Percentiles rank a stretch among this genome's conserved stretches.
Evolutionary conservation across 176 grass and related monocot genomes (phyloP).

Genomic region (Lolium rigidum): DNA sequence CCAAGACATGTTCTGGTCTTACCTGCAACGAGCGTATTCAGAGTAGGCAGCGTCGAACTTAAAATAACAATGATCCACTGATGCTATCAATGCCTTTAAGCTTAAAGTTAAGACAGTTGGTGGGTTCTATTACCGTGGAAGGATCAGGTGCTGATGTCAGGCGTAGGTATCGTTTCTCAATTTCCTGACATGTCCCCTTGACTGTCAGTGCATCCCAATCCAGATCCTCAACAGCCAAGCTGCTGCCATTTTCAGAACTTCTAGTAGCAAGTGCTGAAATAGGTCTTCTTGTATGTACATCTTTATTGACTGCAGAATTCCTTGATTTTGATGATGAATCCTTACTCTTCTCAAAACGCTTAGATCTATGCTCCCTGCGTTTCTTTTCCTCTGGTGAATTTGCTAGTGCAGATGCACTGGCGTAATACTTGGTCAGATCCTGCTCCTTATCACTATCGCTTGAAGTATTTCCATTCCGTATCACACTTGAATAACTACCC

Average conservation of each 20-base stretch:
- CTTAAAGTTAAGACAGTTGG: slow-evolving; percentile 40
- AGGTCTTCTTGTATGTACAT: slow-evolving; percentile 57
- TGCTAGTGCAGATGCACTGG: slow-evolving; percentile 70
- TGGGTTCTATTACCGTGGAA: slow-evolving; percentile 56
- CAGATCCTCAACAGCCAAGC: slow-evolving; percentile 88
- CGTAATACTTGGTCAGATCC: slow-evolving; percentile 79
- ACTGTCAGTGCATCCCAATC: slow-evolving; percentile 93
- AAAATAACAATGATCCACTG: background rate
- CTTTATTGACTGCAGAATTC: slow-evolving; percentile 53
- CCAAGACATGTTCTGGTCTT: slow-evolving; percentile 89
- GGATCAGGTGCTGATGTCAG: slow-evolving; percentile 95
- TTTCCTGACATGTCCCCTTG: slow-evolving; percentile 91
- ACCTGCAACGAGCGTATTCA: slow-evolving; percentile 58
- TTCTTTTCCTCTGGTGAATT: slow-evolving; percentile 91
- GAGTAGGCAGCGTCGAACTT: slow-evolving; percentile 18
- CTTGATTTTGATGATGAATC: slow-evolving; percentile 52
- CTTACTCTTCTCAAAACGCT: slow-evolving; percentile 83
- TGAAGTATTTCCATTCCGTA: slow-evolving; percentile 68
- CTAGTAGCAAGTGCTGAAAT: slow-evolving; percentile 63
- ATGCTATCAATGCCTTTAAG: slow-evolving; percentile 14
- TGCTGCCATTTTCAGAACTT: slow-evolving; percentile 61
- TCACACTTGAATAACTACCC: slow-evolving; percentile 44
- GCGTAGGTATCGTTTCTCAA: slow-evolving; percentile 93
- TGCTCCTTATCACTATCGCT: slow-evolving; percentile 92
- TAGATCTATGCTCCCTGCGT: slow-evolving; percentile 87